phyloP scores from a whole-genome alignment of 176 grass and related monocot species.

The Musa troglodytarum region DNA sequence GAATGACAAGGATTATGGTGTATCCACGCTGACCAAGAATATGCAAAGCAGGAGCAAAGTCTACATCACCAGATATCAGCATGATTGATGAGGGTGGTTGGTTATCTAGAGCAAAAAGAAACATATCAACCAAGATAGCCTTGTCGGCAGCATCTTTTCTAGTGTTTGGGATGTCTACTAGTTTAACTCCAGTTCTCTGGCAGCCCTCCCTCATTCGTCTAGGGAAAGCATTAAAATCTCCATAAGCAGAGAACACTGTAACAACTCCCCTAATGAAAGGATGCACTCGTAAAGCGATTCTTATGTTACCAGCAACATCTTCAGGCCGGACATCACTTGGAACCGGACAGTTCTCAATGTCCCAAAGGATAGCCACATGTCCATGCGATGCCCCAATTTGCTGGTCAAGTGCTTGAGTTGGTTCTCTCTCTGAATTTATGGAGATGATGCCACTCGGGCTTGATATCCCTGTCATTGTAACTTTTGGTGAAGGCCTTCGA shows the following conservation, averaged over 20 bases:
- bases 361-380: conserved; percentile 84
- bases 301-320: conserved; percentile 76
- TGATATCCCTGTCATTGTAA: conserved; percentile 23
- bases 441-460: conserved; percentile 25
- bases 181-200: conserved; percentile 80
- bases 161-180: conserved; percentile 73
- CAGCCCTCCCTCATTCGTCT: conserved; percentile 83
- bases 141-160: conserved; percentile 81
- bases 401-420: conserved; percentile 32
- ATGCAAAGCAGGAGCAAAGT: conserved; percentile 75
- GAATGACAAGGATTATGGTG: conserved; percentile 62
- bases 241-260: conserved; percentile 77
- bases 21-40: conserved; percentile 80
- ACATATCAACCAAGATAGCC: conserved; percentile 80
- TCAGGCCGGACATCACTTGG: conserved; percentile 79
- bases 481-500: conserved; percentile 26
- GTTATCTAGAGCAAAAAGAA: conserved; percentile 75
- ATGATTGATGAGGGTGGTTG: conserved; percentile 66
- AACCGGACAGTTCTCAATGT: conserved; percentile 90
- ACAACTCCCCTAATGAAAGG: conserved; percentile 64
- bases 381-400: conserved; percentile 35
- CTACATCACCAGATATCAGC: conserved; percentile 75
- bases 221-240: conserved; percentile 92
- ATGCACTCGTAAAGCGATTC: conserved; percentile 71
- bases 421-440: conserved; percentile 29